phyloP scores from a whole-genome alignment of 2,329 filamentous ascomycete species.

The Fusarium cicatricum region DNA sequence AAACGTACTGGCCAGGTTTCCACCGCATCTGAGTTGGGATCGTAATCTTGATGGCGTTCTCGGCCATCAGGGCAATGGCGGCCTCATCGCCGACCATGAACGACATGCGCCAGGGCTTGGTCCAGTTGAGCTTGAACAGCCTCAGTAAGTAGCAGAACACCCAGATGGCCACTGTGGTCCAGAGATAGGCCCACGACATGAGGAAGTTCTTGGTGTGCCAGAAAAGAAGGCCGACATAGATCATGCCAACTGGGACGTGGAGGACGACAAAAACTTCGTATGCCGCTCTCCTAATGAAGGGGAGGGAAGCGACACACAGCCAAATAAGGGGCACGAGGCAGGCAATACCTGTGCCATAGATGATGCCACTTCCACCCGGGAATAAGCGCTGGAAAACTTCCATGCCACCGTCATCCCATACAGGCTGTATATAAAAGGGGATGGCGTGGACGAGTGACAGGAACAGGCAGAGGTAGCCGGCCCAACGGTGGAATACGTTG shows the following conservation, averaged over 20 bases:
- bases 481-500: slow-evolving; percentile 93
- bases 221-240: slow-evolving; percentile 86
- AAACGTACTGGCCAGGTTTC: slow-evolving; percentile 94
- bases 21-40: slow-evolving; percentile 93
- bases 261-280: slow-evolving; percentile 88
- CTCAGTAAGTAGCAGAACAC: slow-evolving; percentile 75
- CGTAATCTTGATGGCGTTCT: slow-evolving; percentile 95
- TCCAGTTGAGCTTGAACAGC: slow-evolving; percentile 90
- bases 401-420: slow-evolving; percentile 82
- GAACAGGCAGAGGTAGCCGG: slow-evolving; percentile 84
- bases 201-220: slow-evolving; percentile 97
- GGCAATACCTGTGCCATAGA: slow-evolving; percentile 87
- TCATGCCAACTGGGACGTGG: slow-evolving; percentile 81
- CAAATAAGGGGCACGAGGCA: slow-evolving; percentile 83
- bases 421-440: slow-evolving; percentile 88
- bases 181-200: slow-evolving; percentile 89
- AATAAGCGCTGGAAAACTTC: slow-evolving; percentile 76
- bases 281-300: slow-evolving; percentile 75
- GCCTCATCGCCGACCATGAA: slow-evolving; percentile 93
- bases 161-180: slow-evolving; percentile 82
- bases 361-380: slow-evolving; percentile 67
- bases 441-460: slow-evolving; percentile 84
- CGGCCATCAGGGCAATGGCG: slow-evolving; percentile 85
- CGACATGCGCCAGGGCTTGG: slow-evolving; percentile 77
- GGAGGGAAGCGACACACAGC: slow-evolving; percentile 85